These are phyloP conservation scores for Metschnikowia dekortorum DNA, from an alignment of 805 yeast genomes.

Conservation along the genomic window DNA sequence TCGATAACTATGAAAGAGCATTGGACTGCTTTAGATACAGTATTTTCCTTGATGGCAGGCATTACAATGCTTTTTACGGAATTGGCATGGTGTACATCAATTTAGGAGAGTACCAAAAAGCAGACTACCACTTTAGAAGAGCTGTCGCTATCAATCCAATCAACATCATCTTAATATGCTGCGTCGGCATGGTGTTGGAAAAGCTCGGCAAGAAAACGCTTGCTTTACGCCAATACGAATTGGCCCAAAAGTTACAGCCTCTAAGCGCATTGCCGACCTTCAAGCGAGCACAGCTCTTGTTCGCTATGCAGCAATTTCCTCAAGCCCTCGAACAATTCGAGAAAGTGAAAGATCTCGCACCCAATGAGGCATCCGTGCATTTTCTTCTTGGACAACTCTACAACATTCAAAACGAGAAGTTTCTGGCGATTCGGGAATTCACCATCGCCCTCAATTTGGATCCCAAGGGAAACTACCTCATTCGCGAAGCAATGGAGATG, in stretches of 20 bases:
- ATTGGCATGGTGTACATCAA: slow-evolving; percentile 90
- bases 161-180: slow-evolving; percentile 83
- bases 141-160: slow-evolving; percentile 88
- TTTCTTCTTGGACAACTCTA: slow-evolving; percentile 83
- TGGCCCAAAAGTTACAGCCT: slow-evolving; percentile 83
- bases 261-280: slow-evolving; percentile 79
- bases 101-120: slow-evolving; percentile 76
- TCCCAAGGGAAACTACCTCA: slow-evolving; percentile 85
- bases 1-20: slow-evolving; percentile 88
- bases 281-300: slow-evolving; percentile 79
- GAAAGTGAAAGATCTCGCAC: slow-evolving; percentile 68
- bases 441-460: slow-evolving; percentile 88
- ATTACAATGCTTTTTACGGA: slow-evolving; percentile 93
- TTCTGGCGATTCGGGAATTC: slow-evolving; percentile 76
- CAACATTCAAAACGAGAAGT: slow-evolving; percentile 67
- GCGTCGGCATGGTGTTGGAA: slow-evolving; percentile 91
- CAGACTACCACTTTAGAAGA: slow-evolving; percentile 81
- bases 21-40: slow-evolving; percentile 78
- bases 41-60: slow-evolving; percentile 69
- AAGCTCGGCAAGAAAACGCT: slow-evolving; percentile 61
- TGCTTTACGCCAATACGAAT: slow-evolving; percentile 76
- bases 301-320: slow-evolving; percentile 64
- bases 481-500: slow-evolving; percentile 75
- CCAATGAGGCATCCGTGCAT: slow-evolving; percentile 94
- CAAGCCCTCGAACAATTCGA: slow-evolving; percentile 75